Evolutionary conservation across 108 stramenopile species (phyloP), one percentile per base, ranked within the genome.

Genomic region (Asterionellopsis glacialis): DNA sequence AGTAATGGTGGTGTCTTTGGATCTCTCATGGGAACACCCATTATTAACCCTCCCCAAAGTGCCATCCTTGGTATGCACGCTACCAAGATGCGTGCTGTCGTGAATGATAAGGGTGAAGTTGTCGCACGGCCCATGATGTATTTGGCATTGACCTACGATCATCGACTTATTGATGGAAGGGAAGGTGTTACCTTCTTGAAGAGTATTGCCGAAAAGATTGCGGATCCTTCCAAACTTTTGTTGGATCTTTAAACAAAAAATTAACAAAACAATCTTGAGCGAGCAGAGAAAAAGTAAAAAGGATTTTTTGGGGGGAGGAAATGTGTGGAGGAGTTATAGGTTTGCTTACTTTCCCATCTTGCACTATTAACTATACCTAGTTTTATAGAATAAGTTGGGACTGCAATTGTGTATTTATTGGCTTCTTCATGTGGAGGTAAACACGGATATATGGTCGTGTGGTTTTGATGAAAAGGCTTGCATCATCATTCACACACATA

Each of bases 1-100:
- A 90, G 89, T 41, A 99, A 99, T 71, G 99, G 99, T n/a, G 99
- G 99, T 47, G 99, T 99, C 9, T 99, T 99, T 63, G 99, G 99
- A 41, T 93, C 90, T 9, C 76, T 99, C 19, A 96, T 98, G 92
- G 97, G 97, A 33, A 99, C 99, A 11, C 99, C 99, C 50, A 99
- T 99, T 75, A 96, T 99, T 84, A 99, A 99, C 83, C 94, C 94
- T 41, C 99, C 99, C 1, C 99, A 99, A 67, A 87, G 84, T 24
- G 99, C 99, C n/a, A 97, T 99, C 70, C 87, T 99, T 64, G 99
- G 99, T 45, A 99, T 99, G 99, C 99, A 99, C 79, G 97, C 97
- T 23, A 98, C 97, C 55, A 99, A 99, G 82, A 90, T 97, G 94
- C 73, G 99, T 54, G 82, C 99, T 3, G 96, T 97, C 16, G 97